phyloP scores from a whole-genome alignment of 805 yeast genomes.

The Lipomyces sp. region DNA sequence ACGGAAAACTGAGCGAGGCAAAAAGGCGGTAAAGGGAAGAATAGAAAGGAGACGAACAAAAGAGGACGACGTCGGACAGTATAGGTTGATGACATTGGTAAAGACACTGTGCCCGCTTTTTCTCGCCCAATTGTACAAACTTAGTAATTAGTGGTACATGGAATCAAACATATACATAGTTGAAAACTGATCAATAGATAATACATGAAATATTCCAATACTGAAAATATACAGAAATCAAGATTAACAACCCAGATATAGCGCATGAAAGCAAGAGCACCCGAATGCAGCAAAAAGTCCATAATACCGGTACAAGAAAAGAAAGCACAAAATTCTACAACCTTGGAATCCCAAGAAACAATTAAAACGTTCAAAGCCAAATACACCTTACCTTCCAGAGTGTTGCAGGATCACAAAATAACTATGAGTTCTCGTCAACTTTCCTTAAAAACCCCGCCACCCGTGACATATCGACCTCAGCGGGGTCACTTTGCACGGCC shows the following conservation, averaged over 20 bases:
- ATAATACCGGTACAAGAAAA: neutral
- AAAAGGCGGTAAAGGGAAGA: conserved; percentile 2
- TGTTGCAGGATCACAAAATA: neutral
- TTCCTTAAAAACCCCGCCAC: conserved; percentile 60
- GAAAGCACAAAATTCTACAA: neutral
- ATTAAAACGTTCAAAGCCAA: neutral
- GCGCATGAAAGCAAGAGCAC: neutral
- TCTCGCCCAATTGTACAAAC: neutral
- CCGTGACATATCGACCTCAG: conserved; percentile 62
- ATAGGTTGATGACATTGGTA: neutral
- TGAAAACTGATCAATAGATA: neutral
- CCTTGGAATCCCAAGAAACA: neutral
- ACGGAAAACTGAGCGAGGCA: conserved; percentile 24
- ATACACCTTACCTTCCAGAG: neutral
- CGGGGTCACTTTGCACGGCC: conserved; percentile 88
- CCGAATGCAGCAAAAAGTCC: conserved; percentile 8
- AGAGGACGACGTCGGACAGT: neutral
- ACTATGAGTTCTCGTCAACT: conserved; percentile 28
- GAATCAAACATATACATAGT: neutral
- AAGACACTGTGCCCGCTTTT: neutral
- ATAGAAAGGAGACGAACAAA: neutral
- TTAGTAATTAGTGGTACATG: neutral
- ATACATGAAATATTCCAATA: neutral
- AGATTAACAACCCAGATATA: neutral
- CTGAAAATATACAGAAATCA: neutral